Evolutionary conservation across 2,329 filamentous ascomycete species (phyloP).

Genomic region (Beauveria asiatica): DNA sequence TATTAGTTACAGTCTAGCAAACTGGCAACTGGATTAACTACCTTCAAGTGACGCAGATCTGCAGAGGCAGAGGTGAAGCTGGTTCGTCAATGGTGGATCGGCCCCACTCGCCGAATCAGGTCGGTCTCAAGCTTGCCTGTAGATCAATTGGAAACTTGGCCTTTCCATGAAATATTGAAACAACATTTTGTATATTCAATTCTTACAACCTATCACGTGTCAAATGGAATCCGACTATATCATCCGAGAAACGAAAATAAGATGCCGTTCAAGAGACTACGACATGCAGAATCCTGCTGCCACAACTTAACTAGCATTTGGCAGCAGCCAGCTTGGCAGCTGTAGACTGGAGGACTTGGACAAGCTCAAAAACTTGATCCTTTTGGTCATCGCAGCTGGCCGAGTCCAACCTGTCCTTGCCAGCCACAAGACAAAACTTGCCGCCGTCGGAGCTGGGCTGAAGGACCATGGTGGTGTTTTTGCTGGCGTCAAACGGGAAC

Average conservation of each 20-base stretch:
- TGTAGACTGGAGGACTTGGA: conserved; percentile 1
- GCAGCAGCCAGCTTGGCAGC: not conserved
- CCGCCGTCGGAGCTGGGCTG: conserved; percentile 36
- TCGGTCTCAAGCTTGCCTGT: not conserved
- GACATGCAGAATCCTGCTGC: not conserved
- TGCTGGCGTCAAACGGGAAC: conserved; percentile 36
- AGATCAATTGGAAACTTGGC: not conserved
- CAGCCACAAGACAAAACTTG: conserved; percentile 33
- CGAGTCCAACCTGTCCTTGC: conserved; percentile 22
- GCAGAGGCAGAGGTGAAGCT: not conserved
- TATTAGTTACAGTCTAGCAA: not conserved
- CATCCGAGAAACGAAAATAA: not conserved
- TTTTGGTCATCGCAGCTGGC: conserved; percentile 9
- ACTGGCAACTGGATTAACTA: too few species aligned
- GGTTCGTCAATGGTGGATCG: conserved; percentile 5
- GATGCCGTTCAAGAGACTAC: not conserved
- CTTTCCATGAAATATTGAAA: not conserved
- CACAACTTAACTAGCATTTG: not conserved
- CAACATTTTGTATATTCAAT: not conserved
- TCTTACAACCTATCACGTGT: not conserved
- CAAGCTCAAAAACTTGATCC: conserved; percentile 7
- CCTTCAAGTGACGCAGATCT: conserved; percentile 3
- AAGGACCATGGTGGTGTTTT: conserved; percentile 29
- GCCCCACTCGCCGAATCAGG: conserved; percentile 3
- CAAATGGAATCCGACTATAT: not conserved